A percentile compares a stretch with the other conserved stretches of the same genome.
Conservation (phyloP, 1,284 basidiomycete genomes). For the Cutaneotrichosporon cavernicola region DNA sequence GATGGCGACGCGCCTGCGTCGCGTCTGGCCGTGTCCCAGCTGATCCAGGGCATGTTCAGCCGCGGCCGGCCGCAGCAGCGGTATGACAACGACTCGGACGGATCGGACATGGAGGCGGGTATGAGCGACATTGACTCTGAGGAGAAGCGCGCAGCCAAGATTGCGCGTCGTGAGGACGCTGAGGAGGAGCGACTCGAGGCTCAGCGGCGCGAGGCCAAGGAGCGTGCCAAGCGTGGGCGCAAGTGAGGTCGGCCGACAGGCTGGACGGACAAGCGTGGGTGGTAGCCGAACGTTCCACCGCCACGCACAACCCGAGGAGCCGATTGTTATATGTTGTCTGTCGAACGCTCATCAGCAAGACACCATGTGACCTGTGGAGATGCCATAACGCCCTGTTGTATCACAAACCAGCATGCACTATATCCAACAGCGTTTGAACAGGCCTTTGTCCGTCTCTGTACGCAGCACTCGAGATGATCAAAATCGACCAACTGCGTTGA, state of each 20-base stretch:
- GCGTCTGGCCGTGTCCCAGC: conserved; percentile 20
- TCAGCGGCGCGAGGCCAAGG: conserved; percentile 35
- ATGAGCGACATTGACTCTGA: conserved; percentile 45
- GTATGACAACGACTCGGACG: conserved; percentile 30
- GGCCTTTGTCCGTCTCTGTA: neutral
- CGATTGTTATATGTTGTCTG: neutral
- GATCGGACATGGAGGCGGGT: conserved; percentile 50
- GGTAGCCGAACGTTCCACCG: neutral
- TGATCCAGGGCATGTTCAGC: conserved; percentile 27
- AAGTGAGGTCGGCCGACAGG: neutral
- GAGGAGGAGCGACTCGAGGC: conserved; percentile 43
- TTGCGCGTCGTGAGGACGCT: conserved; percentile 46
- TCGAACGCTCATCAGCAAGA: neutral
- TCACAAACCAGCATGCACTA: conserved; percentile 9
- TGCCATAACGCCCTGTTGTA: conserved; percentile 4
- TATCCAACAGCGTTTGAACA: neutral
- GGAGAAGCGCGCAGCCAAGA: conserved; percentile 39
- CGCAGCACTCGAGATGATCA: too few species aligned
- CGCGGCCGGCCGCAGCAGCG: conserved; percentile 20
- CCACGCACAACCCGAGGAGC: neutral
- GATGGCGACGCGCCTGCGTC: conserved; percentile 15
- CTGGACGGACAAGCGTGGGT: neutral
- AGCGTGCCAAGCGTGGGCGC: conserved; percentile 10
- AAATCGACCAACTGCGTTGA: too few species aligned
- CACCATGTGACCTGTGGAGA: neutral